These are phyloP conservation scores for Lanmaoa pseudosensibilis DNA, from an alignment of 768 basidiomycete genomes.

Conservation along the genomic window DNA sequence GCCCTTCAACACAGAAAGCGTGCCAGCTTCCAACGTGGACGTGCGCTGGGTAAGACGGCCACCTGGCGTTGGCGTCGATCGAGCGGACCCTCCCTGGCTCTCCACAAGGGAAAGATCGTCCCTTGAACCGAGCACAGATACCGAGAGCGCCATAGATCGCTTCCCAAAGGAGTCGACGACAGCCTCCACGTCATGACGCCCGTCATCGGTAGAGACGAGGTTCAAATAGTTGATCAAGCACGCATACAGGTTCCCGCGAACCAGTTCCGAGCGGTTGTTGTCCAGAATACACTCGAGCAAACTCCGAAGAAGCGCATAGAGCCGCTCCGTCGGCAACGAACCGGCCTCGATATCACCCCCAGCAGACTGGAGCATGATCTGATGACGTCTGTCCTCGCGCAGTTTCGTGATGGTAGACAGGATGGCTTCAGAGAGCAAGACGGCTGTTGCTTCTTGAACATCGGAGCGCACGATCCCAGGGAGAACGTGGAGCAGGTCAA, in stretches of 20 bases:
- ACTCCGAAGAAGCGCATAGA: slow-evolving; percentile 70
- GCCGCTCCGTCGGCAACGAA: slow-evolving; percentile 75
- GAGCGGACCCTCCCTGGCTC: slow-evolving; percentile 34
- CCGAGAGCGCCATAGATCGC: slow-evolving; percentile 28
- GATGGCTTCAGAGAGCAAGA: slow-evolving; percentile 81
- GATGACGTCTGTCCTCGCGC: slow-evolving; percentile 77
- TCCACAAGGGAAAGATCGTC: slow-evolving; percentile 43
- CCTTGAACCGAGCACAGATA: slow-evolving; percentile 38
- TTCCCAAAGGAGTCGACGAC: slow-evolving; percentile 24
- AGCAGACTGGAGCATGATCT: slow-evolving; percentile 64
- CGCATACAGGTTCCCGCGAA: slow-evolving; percentile 94
- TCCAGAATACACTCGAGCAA: slow-evolving; percentile 75
- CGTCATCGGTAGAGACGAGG: slow-evolving; percentile 41
- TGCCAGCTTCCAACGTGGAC: slow-evolving; percentile 59
- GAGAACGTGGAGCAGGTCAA: slow-evolving; percentile 84
- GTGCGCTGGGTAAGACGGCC: not conserved
- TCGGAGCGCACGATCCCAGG: slow-evolving; percentile 69
- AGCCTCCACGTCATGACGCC: slow-evolving; percentile 10
- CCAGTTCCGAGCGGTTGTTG: slow-evolving; percentile 76
- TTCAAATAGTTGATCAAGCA: slow-evolving; percentile 87
- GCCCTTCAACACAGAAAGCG: slow-evolving; percentile 63
- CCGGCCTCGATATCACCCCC: slow-evolving; percentile 63
- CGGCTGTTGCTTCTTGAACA: slow-evolving; percentile 67
- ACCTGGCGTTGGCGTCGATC: slow-evolving; percentile 20
- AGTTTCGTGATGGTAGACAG: slow-evolving; percentile 84